phyloP scores from a whole-genome alignment of 148 eudicot species.

The Cornus controversa region DNA sequence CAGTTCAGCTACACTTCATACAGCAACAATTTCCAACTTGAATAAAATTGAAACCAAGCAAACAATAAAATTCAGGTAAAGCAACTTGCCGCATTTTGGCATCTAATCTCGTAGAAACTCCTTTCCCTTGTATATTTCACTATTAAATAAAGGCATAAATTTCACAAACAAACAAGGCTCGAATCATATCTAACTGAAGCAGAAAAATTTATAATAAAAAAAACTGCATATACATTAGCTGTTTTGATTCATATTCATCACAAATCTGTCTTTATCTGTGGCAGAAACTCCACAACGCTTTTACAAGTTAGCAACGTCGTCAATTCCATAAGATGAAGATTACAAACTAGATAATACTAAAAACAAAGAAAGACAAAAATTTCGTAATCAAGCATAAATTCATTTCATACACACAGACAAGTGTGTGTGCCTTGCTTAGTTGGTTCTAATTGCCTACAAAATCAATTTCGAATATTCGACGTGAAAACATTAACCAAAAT shows the following conservation, averaged over 20 bases:
- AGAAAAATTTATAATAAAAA: too few species aligned
- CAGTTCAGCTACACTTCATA: neutral
- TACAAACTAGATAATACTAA: too few species aligned
- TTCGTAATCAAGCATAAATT: neutral
- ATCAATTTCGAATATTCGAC: neutral
- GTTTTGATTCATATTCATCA: too few species aligned
- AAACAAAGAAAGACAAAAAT: too few species aligned
- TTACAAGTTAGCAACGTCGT: too few species aligned
- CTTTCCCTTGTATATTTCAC: neutral
- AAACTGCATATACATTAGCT: neutral
- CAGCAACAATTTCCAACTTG: neutral
- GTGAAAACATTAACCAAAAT: neutral
- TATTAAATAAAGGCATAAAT: too few species aligned
- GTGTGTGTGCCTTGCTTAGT: neutral
- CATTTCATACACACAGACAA: too few species aligned
- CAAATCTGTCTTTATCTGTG: neutral
- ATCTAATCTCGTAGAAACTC: neutral
- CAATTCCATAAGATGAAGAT: too few species aligned
- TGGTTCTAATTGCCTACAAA: neutral
- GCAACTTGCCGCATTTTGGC: neutral
- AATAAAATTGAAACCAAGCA: neutral
- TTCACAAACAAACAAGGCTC: neutral
- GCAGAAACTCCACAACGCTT: neutral
- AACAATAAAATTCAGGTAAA: neutral
- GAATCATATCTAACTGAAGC: too few species aligned